Percentiles rank a stretch among this genome's conserved stretches.
Conservation (phyloP, 345 rosid species). For the Pistacia atlantica region DNA sequence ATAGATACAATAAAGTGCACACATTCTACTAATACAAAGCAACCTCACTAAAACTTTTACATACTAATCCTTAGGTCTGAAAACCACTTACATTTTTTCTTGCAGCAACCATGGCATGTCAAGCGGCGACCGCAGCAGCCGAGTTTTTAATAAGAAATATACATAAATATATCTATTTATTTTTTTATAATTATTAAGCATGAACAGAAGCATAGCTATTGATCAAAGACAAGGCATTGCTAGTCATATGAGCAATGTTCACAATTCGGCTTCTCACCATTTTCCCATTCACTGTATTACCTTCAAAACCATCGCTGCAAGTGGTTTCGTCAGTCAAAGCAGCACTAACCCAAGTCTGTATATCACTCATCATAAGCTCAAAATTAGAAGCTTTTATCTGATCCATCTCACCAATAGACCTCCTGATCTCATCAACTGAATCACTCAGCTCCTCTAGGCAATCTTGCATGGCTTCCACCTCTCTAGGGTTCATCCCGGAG, state of each 20-base stretch:
- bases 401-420: constrained; percentile 62
- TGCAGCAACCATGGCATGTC: too few relatives aligned
- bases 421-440: constrained; percentile 51
- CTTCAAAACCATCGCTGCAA: constrained; percentile 69
- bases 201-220: constrained; percentile 54
- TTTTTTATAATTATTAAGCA: constrained; percentile 21
- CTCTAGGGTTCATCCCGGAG: too few relatives aligned
- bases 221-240: constrained; percentile 79
- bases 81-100: neutral
- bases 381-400: constrained; percentile 32
- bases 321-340: constrained; percentile 73
- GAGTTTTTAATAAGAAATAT: too few relatives aligned
- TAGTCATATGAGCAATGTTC: constrained; percentile 58
- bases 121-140: too few relatives aligned
- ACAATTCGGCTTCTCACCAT: constrained; percentile 44
- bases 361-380: constrained; percentile 41
- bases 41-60: neutral
- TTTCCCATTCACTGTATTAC: constrained; percentile 39
- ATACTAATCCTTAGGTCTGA: neutral
- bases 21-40: neutral
- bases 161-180: too few relatives aligned
- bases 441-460: constrained; percentile 50
- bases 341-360: constrained; percentile 83
- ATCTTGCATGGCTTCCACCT: constrained; percentile 38
- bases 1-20: neutral